Evolutionary conservation across 495 filamentous ascomycete species (phyloP).

Genomic region (Thozetella sp.): DNA sequence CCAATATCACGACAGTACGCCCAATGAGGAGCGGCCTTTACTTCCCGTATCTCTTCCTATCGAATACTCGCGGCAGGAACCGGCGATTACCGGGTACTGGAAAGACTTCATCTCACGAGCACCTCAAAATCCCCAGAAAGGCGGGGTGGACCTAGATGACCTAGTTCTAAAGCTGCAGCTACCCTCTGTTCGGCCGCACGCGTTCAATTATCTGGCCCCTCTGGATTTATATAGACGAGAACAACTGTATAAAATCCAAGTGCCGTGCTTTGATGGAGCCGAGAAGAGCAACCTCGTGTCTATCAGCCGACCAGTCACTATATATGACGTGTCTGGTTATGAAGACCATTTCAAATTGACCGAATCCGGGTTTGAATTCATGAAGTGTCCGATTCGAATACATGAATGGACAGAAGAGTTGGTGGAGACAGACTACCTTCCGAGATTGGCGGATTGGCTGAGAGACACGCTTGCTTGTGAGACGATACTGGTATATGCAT

Average conservation of each 20-base stretch:
- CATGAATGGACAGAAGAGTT: background rate
- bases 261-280: slow-evolving; percentile 7
- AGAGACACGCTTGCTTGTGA: slow-evolving; percentile 1
- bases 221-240: slow-evolving; percentile 2
- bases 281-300: slow-evolving; percentile 11
- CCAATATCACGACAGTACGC: background rate
- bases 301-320: background rate
- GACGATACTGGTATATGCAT: slow-evolving; percentile 9
- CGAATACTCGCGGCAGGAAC: background rate
- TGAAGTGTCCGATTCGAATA: slow-evolving; percentile 1
- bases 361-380: slow-evolving; percentile 10
- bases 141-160: slow-evolving; percentile 3
- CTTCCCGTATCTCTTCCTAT: background rate
- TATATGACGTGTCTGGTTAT: slow-evolving; percentile 3
- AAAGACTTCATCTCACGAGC: background rate
- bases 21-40: background rate
- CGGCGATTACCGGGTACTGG: slow-evolving; percentile 2
- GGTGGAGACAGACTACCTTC: slow-evolving; percentile 4
- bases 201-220: slow-evolving; percentile 10
- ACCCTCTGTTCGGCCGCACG: slow-evolving; percentile 6
- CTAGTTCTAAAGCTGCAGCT: slow-evolving; percentile 2
- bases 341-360: slow-evolving; percentile 1
- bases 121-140: background rate
- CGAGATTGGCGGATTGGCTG: slow-evolving; percentile 4
- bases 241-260: slow-evolving; percentile 15